Evolutionary conservation across 1,139 yeast species (phyloP).

Genomic region (Hemisphaericaspora lyxosophila): DNA sequence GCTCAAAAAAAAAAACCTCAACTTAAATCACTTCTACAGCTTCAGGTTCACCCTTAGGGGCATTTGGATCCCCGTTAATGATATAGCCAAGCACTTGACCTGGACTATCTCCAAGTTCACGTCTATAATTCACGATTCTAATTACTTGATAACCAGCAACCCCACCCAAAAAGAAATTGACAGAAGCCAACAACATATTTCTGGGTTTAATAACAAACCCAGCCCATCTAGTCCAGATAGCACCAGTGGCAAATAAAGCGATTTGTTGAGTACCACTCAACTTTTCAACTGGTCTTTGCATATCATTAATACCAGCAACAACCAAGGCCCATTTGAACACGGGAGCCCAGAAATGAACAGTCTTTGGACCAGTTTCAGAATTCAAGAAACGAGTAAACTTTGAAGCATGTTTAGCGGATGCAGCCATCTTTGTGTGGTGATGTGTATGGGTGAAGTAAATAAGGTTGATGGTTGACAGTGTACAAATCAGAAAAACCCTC

Average conservation of each 20-base stretch:
- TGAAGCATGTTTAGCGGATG: conserved; percentile 48
- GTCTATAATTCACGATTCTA: conserved; percentile 69
- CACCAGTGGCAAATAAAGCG: conserved; percentile 89
- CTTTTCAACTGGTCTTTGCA: conserved; percentile 87
- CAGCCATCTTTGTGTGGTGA: conserved; percentile 30
- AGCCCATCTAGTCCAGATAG: conserved; percentile 98
- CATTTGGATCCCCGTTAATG: conserved; percentile 43
- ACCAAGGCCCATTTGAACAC: conserved; percentile 81
- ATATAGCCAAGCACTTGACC: conserved; percentile 59
- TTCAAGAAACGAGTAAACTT: conserved; percentile 72
- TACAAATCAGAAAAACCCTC: background rate
- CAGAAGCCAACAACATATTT: conserved; percentile 84
- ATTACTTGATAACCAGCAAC: conserved; percentile 85
- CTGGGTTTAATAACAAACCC: conserved; percentile 84
- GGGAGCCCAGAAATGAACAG: conserved; percentile 92
- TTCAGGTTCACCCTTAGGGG: conserved; percentile 6
- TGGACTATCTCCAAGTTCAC: conserved; percentile 47
- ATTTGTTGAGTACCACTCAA: conserved; percentile 89
- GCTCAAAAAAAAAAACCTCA: no score
- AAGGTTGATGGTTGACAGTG: background rate
- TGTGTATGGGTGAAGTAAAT: no score
- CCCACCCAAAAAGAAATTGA: conserved; percentile 87
- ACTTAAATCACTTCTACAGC: conserved; percentile 2
- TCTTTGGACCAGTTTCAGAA: conserved; percentile 91
- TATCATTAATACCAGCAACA: conserved; percentile 84